Base-by-base conservation (phyloP, 192 early-diverging fungal genomes). In the Gonapodya prolifera region DNA sequence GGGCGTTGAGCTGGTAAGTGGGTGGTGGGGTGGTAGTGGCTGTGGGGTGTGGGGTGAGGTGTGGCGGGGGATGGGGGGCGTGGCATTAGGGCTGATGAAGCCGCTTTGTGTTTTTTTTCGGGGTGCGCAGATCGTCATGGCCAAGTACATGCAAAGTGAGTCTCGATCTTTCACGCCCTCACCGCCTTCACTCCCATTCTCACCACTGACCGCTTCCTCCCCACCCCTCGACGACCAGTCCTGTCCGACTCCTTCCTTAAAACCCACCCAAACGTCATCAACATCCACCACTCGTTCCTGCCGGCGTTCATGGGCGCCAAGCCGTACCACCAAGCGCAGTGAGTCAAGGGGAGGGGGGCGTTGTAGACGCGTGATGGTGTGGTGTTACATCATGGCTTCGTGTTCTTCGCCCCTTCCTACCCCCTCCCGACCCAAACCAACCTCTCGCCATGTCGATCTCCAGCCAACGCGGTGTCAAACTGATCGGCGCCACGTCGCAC, bases 261-360 rank as follows among this genome's bases (percentile, higher is more conserved):
- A 0, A 35, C 33, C 17, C 17, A 73, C 1, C 35, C 28, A 31
- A 34, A 32, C 2, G 76, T 76, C 1, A 34, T 76, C 69, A 76
- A 76, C 2, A 76, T 76, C 69, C 76, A 76, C 69, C 76, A 76
- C 28, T 76, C 76, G 1, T 76, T 76, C 76, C 69, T 76, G 31
- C 76, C 76, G 0, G 76, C 76, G 13, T 76, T 76, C 2, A 76
- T 76, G 18, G 76, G 76, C 30, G 76, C 76, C 2, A 76, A 76
- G 2, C 76, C 76, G 69, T 76, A 76, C 30, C 76, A 76, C 69
- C 76, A 76, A 34, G 76, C 76, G 1, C 76, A 76, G n/a, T n/a
- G n/a, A n/a, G n/a, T n/a, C n/a, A n/a, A n/a, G n/a, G n/a, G n/a
- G n/a, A n/a, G n/a, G n/a, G n/a, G n/a, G n/a, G n/a, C n/a, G n/a